Evolutionary conservation across 2,329 filamentous ascomycete genomes (phyloP).

Genomic region (Phoma sp.): DNA sequence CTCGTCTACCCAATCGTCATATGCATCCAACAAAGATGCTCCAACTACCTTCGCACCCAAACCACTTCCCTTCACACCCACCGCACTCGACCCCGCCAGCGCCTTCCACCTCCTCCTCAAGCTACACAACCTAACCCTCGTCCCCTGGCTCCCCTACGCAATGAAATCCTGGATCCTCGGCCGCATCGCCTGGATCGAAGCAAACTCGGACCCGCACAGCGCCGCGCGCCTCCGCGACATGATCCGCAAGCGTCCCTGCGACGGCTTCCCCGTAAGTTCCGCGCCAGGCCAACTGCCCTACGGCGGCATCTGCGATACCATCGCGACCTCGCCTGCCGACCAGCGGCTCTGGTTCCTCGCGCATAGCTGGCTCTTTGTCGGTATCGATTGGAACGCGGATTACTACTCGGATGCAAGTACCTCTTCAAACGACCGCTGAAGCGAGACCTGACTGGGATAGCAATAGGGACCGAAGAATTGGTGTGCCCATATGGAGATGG

Average conservation of each 20-base stretch:
- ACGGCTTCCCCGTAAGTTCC: slow-evolving; percentile 13
- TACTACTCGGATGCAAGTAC: slow-evolving; percentile 10
- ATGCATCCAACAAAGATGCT: background rate
- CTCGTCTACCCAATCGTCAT: slow-evolving; percentile 5
- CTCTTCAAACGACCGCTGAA: background rate
- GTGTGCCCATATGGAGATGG: background rate
- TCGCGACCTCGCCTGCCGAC: slow-evolving; percentile 9
- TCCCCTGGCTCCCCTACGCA: slow-evolving; percentile 14
- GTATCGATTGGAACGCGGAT: slow-evolving; percentile 16
- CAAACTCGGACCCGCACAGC: slow-evolving; percentile 19
- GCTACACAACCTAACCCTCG: slow-evolving; percentile 22
- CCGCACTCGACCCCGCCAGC: slow-evolving; percentile 18
- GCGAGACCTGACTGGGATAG: background rate
- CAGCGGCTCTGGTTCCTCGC: slow-evolving; percentile 18
- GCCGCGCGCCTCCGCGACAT: slow-evolving; percentile 21
- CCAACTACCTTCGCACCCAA: background rate
- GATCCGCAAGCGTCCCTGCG: slow-evolving; percentile 15
- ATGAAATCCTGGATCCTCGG: slow-evolving; percentile 27
- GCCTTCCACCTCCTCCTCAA: slow-evolving; percentile 33
- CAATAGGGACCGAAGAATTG: background rate
- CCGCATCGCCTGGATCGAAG: slow-evolving; percentile 28
- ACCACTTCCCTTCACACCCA: slow-evolving; percentile 1
- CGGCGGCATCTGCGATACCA: slow-evolving; percentile 11
- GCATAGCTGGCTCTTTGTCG: slow-evolving; percentile 20
- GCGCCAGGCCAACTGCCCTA: slow-evolving; percentile 8